A percentile compares a stretch with the other conserved stretches of the same genome.
These are phyloP conservation scores for Phytophthora vignae DNA, from an alignment of 352 stramenopile species.

Conservation along the genomic window DNA sequence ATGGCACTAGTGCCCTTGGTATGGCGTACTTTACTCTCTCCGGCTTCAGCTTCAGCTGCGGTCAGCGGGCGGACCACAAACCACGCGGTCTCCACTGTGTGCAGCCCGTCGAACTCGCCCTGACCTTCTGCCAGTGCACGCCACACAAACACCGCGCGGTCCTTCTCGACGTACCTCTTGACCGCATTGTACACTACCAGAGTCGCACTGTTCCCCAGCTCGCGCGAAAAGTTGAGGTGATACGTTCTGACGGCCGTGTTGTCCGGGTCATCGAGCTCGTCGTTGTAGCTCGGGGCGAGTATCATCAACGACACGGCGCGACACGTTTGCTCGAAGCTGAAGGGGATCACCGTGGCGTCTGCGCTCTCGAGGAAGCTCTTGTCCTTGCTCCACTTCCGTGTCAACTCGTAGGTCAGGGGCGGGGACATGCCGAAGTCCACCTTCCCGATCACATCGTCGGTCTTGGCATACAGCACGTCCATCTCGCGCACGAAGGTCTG, in stretches of 20 bases:
- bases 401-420: slow-evolving; percentile 29
- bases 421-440: slow-evolving; percentile 22
- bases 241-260: slow-evolving; percentile 26
- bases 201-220: slow-evolving; percentile 17
- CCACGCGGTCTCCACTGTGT: slow-evolving; percentile 65
- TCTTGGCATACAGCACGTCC: slow-evolving; percentile 34
- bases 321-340: slow-evolving; percentile 31
- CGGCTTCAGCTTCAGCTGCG: neutral
- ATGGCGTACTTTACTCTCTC: neutral
- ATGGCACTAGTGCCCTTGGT: slow-evolving; percentile 1
- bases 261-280: slow-evolving; percentile 26
- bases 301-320: slow-evolving; percentile 36
- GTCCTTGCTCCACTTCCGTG: slow-evolving; percentile 21
- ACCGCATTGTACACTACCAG: slow-evolving; percentile 43
- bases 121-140: slow-evolving; percentile 47
- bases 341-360: slow-evolving; percentile 31
- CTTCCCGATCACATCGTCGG: slow-evolving; percentile 20
- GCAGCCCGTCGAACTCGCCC: slow-evolving; percentile 43
- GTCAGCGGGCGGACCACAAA: slow-evolving; percentile 31
- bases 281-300: slow-evolving; percentile 24
- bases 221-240: slow-evolving; percentile 21
- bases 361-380: slow-evolving; percentile 33
- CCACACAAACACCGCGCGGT: slow-evolving; percentile 65
- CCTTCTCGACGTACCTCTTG: slow-evolving; percentile 45
- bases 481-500: slow-evolving; percentile 38